phyloP scores from a whole-genome alignment of 371 early-diverging fungal genomes.

The Syncephalis plumigaleata region DNA sequence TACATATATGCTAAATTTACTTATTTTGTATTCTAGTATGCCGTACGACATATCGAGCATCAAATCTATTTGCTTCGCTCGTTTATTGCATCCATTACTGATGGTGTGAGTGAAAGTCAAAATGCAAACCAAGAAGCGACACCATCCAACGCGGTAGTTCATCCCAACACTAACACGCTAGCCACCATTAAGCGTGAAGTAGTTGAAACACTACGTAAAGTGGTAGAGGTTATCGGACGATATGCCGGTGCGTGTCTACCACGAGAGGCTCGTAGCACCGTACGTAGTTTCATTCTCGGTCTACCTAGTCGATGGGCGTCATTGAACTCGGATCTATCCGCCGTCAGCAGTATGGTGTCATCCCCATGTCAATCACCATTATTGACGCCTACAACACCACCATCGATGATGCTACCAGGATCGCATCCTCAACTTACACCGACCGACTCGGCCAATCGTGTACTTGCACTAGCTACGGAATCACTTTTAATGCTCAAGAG shows the following conservation, averaged over 20 bases:
- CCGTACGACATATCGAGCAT: conserved; percentile 60
- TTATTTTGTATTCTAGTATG: conserved; percentile 31
- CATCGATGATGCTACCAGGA: conserved; percentile 6
- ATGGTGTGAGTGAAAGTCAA: background rate
- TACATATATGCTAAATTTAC: background rate
- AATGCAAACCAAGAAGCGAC: conserved; percentile 4
- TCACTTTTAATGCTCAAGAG: conserved; percentile 62
- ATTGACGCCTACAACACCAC: conserved; percentile 5
- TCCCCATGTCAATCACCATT: conserved; percentile 5
- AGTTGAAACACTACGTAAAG: conserved; percentile 68
- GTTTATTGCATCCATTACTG: conserved; percentile 37
- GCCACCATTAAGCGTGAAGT: conserved; percentile 59
- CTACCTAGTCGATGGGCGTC: conserved; percentile 74
- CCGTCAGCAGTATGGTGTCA: conserved; percentile 9
- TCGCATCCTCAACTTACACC: conserved; percentile 24
- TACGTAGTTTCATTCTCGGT: conserved; percentile 69
- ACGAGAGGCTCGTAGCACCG: conserved; percentile 61
- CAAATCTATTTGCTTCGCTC: conserved; percentile 55
- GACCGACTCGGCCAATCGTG: conserved; percentile 35
- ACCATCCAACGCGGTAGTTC: conserved; percentile 11
- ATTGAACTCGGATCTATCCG: conserved; percentile 19
- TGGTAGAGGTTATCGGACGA: conserved; percentile 70
- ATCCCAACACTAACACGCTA: conserved; percentile 21
- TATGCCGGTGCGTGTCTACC: conserved; percentile 80
- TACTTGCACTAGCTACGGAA: conserved; percentile 65